Conservation (phyloP, 164 flowering plant species). For the Dillenia turbinata region DNA sequence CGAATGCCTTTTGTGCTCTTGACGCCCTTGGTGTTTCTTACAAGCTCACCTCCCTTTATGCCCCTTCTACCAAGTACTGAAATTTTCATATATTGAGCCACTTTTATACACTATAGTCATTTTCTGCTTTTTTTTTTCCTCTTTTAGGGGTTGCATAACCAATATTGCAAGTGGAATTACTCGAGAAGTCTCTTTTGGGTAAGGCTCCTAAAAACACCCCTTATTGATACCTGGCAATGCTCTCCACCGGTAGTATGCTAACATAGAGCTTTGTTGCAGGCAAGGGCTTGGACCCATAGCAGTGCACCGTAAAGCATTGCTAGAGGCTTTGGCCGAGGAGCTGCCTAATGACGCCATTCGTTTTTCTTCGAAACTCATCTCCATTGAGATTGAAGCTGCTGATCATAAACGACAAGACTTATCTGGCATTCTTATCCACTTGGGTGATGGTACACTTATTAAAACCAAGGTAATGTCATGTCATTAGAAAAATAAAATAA, state of each 20-base stretch:
- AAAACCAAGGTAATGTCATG: conserved; percentile 22
- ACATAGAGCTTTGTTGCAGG: too few relatives aligned
- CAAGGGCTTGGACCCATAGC: too few relatives aligned
- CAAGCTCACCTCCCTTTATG: conserved; percentile 30
- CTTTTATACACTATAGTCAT: too few relatives aligned
- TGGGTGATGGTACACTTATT: conserved; percentile 30
- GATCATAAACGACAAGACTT: conserved; percentile 11
- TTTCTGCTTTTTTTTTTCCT: too few relatives aligned
- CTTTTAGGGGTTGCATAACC: conserved; percentile 13
- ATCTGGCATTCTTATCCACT: conserved; percentile 2
- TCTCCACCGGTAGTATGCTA: too few relatives aligned
- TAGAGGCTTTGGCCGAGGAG: conserved; percentile 30
- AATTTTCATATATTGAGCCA: too few relatives aligned
- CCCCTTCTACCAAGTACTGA: conserved; percentile 17
- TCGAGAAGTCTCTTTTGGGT: conserved; percentile 12
- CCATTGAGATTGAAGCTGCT: conserved; percentile 5
- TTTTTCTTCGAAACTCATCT: conserved; percentile 28
- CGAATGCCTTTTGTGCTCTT: conserved; percentile 39
- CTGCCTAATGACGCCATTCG: conserved; percentile 25
- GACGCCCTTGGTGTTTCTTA: conserved; percentile 30
- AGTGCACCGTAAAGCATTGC: conserved; percentile 14
- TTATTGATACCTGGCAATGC: too few relatives aligned
- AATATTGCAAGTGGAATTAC: conserved; percentile 16
- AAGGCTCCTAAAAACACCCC: background rate
- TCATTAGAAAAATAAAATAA: too few relatives aligned